These are phyloP conservation scores for Epithele typhae DNA, from an alignment of 768 basidiomycete species.

Conservation along the genomic window DNA sequence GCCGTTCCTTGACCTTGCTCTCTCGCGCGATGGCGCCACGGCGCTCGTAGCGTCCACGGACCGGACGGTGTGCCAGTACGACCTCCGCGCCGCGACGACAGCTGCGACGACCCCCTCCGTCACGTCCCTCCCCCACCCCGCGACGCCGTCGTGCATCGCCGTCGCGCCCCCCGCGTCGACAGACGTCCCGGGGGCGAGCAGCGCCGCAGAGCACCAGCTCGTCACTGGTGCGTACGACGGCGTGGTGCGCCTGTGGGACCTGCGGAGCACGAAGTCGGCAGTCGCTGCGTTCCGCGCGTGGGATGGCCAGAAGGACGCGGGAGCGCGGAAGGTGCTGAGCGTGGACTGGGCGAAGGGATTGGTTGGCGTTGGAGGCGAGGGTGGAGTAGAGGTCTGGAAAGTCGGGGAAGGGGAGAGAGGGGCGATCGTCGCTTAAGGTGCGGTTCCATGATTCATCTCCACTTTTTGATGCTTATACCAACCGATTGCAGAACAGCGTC, in stretches of 20 bases:
- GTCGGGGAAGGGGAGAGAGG: conserved; percentile 16
- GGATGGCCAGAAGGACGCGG: conserved; percentile 29
- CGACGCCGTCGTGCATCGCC: conserved; percentile 63
- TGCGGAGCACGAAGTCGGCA: conserved; percentile 62
- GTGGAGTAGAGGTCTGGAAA: conserved; percentile 27
- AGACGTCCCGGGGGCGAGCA: neutral
- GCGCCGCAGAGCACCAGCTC: conserved; percentile 42
- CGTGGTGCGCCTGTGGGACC: conserved; percentile 72
- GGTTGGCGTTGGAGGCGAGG: conserved; percentile 24
- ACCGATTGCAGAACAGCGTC: no score
- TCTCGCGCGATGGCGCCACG: conserved; percentile 38
- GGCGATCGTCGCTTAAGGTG: no score
- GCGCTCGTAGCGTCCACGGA: conserved; percentile 69
- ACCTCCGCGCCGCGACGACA: conserved; percentile 46
- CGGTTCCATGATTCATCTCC: no score
- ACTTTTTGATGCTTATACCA: no score
- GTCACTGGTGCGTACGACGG: conserved; percentile 78
- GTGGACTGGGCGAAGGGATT: conserved; percentile 23
- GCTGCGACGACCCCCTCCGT: conserved; percentile 31
- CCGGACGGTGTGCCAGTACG: conserved; percentile 67
- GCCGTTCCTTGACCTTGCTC: conserved; percentile 64
- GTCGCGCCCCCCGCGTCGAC: conserved; percentile 14
- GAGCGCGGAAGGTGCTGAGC: conserved; percentile 13
- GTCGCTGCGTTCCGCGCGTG: conserved; percentile 61
- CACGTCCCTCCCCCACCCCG: conserved; percentile 51